Conservation (phyloP, 805 yeast species). For the Priceomyces carsonii region DNA sequence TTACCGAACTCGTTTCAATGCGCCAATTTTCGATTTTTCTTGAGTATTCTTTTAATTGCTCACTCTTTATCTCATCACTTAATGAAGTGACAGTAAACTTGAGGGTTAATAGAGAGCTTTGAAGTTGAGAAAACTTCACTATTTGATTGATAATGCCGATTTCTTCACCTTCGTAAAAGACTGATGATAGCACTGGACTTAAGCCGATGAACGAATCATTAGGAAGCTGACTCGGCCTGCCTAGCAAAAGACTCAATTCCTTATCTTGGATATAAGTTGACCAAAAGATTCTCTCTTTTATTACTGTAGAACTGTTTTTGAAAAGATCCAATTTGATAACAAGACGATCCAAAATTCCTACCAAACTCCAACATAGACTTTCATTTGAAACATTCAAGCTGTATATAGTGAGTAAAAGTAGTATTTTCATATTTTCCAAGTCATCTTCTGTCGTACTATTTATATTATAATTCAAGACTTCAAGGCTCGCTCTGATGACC, state of each 20-base stretch:
- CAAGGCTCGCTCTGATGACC: conserved; percentile 33
- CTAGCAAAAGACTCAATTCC: conserved; percentile 33
- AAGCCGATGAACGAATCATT: conserved; percentile 19
- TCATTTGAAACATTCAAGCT: conserved; percentile 28
- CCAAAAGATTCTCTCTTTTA: conserved; percentile 31
- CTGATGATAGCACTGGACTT: conserved; percentile 13
- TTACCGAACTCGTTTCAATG: conserved; percentile 24
- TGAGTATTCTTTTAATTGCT: conserved; percentile 20
- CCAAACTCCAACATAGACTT: conserved; percentile 31
- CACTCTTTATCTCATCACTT: background rate
- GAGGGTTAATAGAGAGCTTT: conserved; percentile 23
- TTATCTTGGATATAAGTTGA: conserved; percentile 39
- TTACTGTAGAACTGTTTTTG: conserved; percentile 5
- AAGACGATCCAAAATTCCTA: conserved; percentile 35
- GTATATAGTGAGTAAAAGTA: conserved; percentile 34
- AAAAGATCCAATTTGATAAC: conserved; percentile 23
- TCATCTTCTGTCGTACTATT: conserved; percentile 21
- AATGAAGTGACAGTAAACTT: conserved; percentile 8
- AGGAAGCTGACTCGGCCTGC: conserved; percentile 38
- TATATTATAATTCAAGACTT: conserved; percentile 30
- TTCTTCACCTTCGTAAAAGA: conserved; percentile 23
- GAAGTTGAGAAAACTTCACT: conserved; percentile 24
- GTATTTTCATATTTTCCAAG: conserved; percentile 26
- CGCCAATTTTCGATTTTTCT: conserved; percentile 40
- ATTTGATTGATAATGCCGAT: conserved; percentile 19